Evolutionary conservation across 2,329 filamentous ascomycete species (phyloP).

Genomic region (Claviceps monticola): DNA sequence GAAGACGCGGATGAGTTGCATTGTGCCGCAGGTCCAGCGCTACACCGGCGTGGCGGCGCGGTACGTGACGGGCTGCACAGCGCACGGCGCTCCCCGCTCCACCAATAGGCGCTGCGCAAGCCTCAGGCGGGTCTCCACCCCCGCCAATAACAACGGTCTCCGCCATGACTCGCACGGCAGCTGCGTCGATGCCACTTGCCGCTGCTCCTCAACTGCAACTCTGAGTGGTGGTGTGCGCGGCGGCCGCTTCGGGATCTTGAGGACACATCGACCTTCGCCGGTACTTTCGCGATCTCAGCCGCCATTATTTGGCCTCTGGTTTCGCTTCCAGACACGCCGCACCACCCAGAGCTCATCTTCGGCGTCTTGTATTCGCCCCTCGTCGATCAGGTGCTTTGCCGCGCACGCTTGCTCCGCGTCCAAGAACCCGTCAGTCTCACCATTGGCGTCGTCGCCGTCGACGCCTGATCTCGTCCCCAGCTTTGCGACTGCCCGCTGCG

Average conservation of each 20-base stretch:
- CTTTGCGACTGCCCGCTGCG: conserved; percentile 2
- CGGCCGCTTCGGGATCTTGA: not conserved
- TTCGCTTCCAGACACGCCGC: not conserved
- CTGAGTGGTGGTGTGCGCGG: not conserved
- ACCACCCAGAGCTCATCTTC: not conserved
- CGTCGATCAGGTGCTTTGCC: conserved; percentile 2
- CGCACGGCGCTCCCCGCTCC: conserved; percentile 1
- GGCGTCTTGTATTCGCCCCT: not conserved
- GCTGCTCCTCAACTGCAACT: not conserved
- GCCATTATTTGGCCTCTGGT: not conserved
- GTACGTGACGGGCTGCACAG: not conserved
- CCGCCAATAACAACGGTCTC: not conserved
- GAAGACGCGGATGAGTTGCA: not conserved
- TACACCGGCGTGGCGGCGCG: conserved; percentile 15
- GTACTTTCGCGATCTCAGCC: conserved; percentile 4
- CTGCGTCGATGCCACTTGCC: not conserved
- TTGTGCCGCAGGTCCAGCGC: conserved; percentile 20
- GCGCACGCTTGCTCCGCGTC: conserved; percentile 2
- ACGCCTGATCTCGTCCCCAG: conserved; percentile 3
- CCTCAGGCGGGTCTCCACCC: not conserved
- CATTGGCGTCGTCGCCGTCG: not conserved
- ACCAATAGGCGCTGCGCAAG: not conserved
- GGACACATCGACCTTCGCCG: conserved; percentile 8
- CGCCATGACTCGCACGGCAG: not conserved
- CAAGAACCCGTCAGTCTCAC: not conserved